Evolutionary conservation across 2,329 filamentous ascomycete genomes (phyloP), one percentile per base, ranked within the genome.

Genomic region (Botryotinia globosa): DNA sequence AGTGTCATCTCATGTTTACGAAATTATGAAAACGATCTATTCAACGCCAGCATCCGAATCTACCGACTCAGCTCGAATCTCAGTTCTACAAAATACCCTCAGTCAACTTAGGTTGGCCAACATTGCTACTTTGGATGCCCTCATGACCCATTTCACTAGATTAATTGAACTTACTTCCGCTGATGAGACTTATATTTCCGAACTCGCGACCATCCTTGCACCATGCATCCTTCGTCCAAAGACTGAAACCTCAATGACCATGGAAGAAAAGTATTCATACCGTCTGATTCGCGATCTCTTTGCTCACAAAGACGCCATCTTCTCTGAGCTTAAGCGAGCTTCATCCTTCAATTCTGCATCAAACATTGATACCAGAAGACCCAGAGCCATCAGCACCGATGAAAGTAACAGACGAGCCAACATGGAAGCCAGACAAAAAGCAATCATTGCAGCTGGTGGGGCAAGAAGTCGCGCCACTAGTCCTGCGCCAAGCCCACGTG

Each of bases 11-110:
- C 95, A 98, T 81, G 94, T 99, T 73, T 99, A 99, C 82, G 97
- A 99, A 84, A 98, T 99, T 80, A 91, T 99, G 81, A 94, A 97
- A 84, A 98, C 94, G 2, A 97, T 99, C 76, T 99, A 99, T 85
- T 91, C 90, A 64, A 94, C 92, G 22, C 91, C 94, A 20, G 87
- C 92, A 64, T 88, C 92, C 59, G 93, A 97, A 73, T 88, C 89
- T 25, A 90, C 90, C 5, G 93, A 97, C 78, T 87, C 90, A 69
- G 90, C 93, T 20, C 92, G 96, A 70, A 88, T 99, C 76, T 92
- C 94, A 71, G 94, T 98, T 74, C 88, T 99, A 48, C 96, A 99
- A 82, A 97, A 96, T 78, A 98, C 96, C 0, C 90, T 99, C 72
- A 95, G 94, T 56, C 94, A 98, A 82, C 89, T 99, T 72, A 92